phyloP scores from a whole-genome alignment of 768 basidiomycete species.

The Leccinum uliginosum region DNA sequence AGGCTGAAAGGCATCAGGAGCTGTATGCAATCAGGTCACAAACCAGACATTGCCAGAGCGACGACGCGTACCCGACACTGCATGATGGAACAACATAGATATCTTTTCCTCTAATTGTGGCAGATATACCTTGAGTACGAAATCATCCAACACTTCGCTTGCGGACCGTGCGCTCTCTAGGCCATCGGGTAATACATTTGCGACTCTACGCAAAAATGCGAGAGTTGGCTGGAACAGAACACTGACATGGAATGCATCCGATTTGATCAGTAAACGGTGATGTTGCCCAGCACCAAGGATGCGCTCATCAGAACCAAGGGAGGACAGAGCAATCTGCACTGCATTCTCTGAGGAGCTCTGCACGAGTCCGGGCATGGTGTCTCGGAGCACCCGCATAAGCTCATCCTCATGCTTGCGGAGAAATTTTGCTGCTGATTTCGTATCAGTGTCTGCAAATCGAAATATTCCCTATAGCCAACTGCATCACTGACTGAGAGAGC shows the following conservation, averaged over 20 bases:
- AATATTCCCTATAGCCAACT: slow-evolving; percentile 63
- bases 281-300: slow-evolving; percentile 68
- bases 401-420: slow-evolving; percentile 81
- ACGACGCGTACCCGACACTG: slow-evolving; percentile 59
- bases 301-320: slow-evolving; percentile 68
- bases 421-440: slow-evolving; percentile 60
- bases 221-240: slow-evolving; percentile 94
- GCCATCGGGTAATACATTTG: slow-evolving; percentile 69
- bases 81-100: slow-evolving; percentile 78
- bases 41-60: neutral
- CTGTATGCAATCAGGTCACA: slow-evolving; percentile 33
- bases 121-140: slow-evolving; percentile 87
- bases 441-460: slow-evolving; percentile 87
- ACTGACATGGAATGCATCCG: slow-evolving; percentile 93
- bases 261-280: slow-evolving; percentile 80
- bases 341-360: slow-evolving; percentile 60
- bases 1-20: slow-evolving; percentile 82
- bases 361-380: slow-evolving; percentile 92
- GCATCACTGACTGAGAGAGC: neutral
- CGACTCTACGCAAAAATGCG: slow-evolving; percentile 71
- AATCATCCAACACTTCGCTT: slow-evolving; percentile 80
- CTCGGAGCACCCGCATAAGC: slow-evolving; percentile 74
- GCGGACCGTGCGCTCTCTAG: slow-evolving; percentile 61
- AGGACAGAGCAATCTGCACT: slow-evolving; percentile 55
- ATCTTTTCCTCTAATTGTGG: slow-evolving; percentile 96